Base-by-base conservation (phyloP, 139 green algal genomes). In the Astrephomene gubernaculifera region DNA sequence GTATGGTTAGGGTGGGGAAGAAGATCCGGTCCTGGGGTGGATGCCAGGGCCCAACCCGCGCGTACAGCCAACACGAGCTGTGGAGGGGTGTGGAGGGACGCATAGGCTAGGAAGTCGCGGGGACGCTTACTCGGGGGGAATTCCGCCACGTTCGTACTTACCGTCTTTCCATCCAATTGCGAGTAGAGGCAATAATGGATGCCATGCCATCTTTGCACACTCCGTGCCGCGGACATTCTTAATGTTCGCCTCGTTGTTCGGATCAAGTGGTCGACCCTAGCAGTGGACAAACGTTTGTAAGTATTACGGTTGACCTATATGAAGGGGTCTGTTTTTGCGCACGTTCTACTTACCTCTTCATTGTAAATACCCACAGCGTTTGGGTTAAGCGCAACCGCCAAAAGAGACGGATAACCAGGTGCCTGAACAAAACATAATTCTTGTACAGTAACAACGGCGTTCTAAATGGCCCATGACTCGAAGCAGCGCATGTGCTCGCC, bases 151-250 rank as follows among this genome's bases (percentile, higher is more conserved):
- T n/a, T 10, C 36, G 14, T 52, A 44, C 85, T 60, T 60, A 88
- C 92, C 92, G 36, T 94, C 91, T 44, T 89, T 88, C 91, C 91
- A 94, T n/a, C 88, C 91, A 36, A 94, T 91, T 0, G 91, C 88
- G 45, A 94, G 85, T 60, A 94, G 84, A 0, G 86, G 88, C 61
- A 90, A 76, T 27, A 80, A 33, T 4, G 89, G 91, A 83, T 94
- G 89, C 91, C 91, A 94, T 5, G 88, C 87, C 4, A 94, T 45
- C 39, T 81, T 68, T 2, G 71, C 43, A 36, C 87, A 90, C 60
- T 89, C 75, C 12, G 87, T 88, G 29, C 82, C 87, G 12, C 89
- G 81, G 36, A 92, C 84, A 52, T 92, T 94, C 9, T 86, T 89
- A 27, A 92, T 81, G 25, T 71, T 72, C 0, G 52, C 70, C 68